Base-by-base conservation (phyloP, 2,329 filamentous ascomycete genomes). In the Coniochaeta prunicola region DNA sequence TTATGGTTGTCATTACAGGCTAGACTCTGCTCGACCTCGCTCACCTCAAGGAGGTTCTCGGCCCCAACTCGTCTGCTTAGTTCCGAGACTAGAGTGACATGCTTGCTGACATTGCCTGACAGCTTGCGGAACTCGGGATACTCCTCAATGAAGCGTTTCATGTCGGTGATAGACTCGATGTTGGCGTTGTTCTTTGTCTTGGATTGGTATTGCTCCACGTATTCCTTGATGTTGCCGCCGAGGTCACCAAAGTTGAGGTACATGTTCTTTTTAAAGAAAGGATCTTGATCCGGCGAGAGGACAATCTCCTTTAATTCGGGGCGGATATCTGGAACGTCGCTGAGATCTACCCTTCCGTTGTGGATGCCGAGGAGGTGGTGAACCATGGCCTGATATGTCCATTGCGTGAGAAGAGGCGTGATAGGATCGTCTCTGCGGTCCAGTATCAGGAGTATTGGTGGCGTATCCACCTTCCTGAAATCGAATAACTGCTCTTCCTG, bases 351-450 rank as follows among this genome's bases (percentile, higher is more conserved):
- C 56, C 93, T 84, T n/a, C 94, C 94, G 70, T 97, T 97, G 60
- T 90, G 85, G 64, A 99, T 96, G 5, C 94, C 94, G 13, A 99
- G 80, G 1, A 97, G 77, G 69, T 99, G 94, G 70, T 99, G 94
- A 0, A 99, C 94, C 92, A 99, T 99, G n/a, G 94, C 94, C 74
- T 99, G 94, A 69, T 99, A 99, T 28, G 94, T 99, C 94, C 94
- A 99, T 71, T 99, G 94, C 2, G 92, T 96, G 55, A 99, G 81
- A 12, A 99, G 77, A 0, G 94, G 94, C 3, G 94, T 99, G 56
- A 97, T 89, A 0, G 94, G 93, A 68, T 99, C 94, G 69, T 97
- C 92, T 71, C 94, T 85, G 45, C 94, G 86, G 73, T 99, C 94
- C 31, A 99, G 76, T 58, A 99, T 85, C 34, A 99, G 80, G 15